These are phyloP conservation scores for Pseudogymnoascus sp. DNA, from an alignment of 2,329 filamentous ascomycete genomes.

Conservation along the genomic window DNA sequence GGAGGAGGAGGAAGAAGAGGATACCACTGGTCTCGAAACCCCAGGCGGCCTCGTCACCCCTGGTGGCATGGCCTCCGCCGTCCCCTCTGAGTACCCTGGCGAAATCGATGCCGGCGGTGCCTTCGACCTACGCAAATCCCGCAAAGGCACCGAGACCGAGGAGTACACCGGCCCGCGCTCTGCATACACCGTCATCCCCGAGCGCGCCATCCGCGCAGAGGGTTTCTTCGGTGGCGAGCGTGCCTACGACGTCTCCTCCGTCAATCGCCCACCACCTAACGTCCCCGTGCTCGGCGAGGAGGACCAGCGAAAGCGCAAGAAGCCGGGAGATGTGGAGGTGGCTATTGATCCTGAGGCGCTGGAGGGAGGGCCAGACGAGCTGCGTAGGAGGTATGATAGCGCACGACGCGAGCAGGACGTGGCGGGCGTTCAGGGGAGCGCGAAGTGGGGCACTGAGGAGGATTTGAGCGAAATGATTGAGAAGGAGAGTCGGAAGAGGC, in stretches of 20 bases:
- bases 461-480: slow-evolving; percentile 95
- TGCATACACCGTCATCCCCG: slow-evolving; percentile 83
- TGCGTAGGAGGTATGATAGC: slow-evolving; percentile 71
- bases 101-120: slow-evolving; percentile 74
- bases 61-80: slow-evolving; percentile 67
- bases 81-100: slow-evolving; percentile 69
- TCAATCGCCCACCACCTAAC: slow-evolving; percentile 34
- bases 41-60: slow-evolving; percentile 72
- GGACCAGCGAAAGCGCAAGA: slow-evolving; percentile 81
- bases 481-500: slow-evolving; percentile 79
- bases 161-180: slow-evolving; percentile 64
- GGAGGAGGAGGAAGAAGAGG: slow-evolving; percentile 52
- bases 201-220: slow-evolving; percentile 73
- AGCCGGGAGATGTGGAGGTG: slow-evolving; percentile 90
- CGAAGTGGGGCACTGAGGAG: slow-evolving; percentile 72
- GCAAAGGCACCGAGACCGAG: slow-evolving; percentile 80
- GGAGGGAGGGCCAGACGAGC: slow-evolving; percentile 68
- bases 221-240: slow-evolving; percentile 96
- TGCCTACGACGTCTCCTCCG: slow-evolving; percentile 66
- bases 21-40: slow-evolving; percentile 60
- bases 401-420: slow-evolving; percentile 53
- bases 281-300: slow-evolving; percentile 73
- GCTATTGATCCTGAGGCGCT: slow-evolving; percentile 81
- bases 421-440: slow-evolving; percentile 54
- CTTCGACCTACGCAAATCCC: slow-evolving; percentile 82